These are phyloP conservation scores for Testicularia cyperi DNA, from an alignment of 1,284 basidiomycete genomes.

Conservation along the genomic window DNA sequence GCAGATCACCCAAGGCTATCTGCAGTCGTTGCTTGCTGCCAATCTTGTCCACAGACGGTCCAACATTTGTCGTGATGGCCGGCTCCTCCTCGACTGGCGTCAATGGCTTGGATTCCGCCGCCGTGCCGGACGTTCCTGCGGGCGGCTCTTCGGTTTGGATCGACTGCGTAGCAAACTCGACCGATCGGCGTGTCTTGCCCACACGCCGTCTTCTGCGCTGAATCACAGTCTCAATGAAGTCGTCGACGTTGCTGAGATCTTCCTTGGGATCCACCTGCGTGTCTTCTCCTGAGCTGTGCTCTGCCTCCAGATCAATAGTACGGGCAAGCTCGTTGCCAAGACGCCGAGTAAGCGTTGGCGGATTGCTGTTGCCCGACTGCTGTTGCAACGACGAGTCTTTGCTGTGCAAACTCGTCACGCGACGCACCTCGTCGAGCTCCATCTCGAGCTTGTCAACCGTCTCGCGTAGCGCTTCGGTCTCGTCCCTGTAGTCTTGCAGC, in stretches of 20 bases:
- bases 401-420: slow-evolving; percentile 20
- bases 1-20: too few relatives aligned
- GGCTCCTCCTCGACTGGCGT: slow-evolving; percentile 4
- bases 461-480: slow-evolving; percentile 13
- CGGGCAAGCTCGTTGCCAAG: slow-evolving; percentile 36
- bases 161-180: slow-evolving; percentile 25
- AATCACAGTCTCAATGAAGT: slow-evolving; percentile 38
- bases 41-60: slow-evolving; percentile 1
- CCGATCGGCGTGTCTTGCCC: slow-evolving; percentile 25
- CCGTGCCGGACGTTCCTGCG: too few relatives aligned
- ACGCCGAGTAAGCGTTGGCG: slow-evolving; percentile 10
- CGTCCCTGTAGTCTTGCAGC: slow-evolving; percentile 27
- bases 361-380: slow-evolving; percentile 9
- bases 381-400: slow-evolving; percentile 56
- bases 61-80: neutral
- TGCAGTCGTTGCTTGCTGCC: slow-evolving; percentile 1
- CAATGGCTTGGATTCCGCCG: too few relatives aligned
- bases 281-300: slow-evolving; percentile 30
- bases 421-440: slow-evolving; percentile 31
- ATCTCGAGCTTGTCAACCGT: slow-evolving; percentile 33
- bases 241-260: slow-evolving; percentile 28
- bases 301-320: slow-evolving; percentile 14
- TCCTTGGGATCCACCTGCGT: slow-evolving; percentile 35
- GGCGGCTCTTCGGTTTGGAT: slow-evolving; percentile 22
- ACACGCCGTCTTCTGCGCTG: slow-evolving; percentile 28